Conservation (phyloP, 2,329 filamentous ascomycete species). For the Cladosporium sp. region DNA sequence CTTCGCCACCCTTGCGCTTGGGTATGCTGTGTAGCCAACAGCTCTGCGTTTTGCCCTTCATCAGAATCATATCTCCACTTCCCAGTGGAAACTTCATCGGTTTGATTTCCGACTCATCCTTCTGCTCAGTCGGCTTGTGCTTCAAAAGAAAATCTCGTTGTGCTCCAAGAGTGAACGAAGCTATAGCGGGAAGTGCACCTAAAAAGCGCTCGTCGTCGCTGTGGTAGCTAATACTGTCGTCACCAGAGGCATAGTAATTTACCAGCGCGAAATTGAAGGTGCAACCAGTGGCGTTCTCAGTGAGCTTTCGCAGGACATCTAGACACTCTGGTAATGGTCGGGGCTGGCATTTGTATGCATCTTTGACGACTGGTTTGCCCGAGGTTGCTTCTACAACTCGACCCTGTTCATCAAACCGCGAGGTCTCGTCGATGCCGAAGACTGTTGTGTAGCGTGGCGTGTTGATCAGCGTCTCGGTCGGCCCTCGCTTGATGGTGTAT, state of each 20-base stretch:
- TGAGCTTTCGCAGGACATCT: constrained; percentile 60
- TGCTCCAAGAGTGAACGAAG: constrained; percentile 72
- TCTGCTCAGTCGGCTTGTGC: constrained; percentile 62
- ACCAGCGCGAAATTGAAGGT: constrained; percentile 77
- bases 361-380: constrained; percentile 39
- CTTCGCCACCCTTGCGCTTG: constrained; percentile 66
- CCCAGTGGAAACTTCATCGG: constrained; percentile 56
- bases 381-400: constrained; percentile 46
- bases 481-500: constrained; percentile 64
- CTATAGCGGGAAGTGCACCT: constrained; percentile 67
- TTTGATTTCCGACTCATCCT: constrained; percentile 39
- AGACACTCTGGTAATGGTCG: constrained; percentile 72
- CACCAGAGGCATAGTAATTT: constrained; percentile 78
- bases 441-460: constrained; percentile 63
- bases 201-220: constrained; percentile 79
- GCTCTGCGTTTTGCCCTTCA: constrained; percentile 72
- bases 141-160: constrained; percentile 76
- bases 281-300: constrained; percentile 66
- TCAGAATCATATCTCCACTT: constrained; percentile 76
- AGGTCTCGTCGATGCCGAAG: constrained; percentile 64
- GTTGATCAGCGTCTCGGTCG: constrained; percentile 62
- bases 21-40: constrained; percentile 78
- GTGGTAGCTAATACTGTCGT: constrained; percentile 77
- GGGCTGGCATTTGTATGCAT: constrained; percentile 62
- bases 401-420: constrained; percentile 51